A percentile compares a stretch with the other conserved stretches of the same genome.
These are phyloP conservation scores for Alternaria sp. DNA, from an alignment of 2,329 filamentous ascomycete species.

Conservation along the genomic window DNA sequence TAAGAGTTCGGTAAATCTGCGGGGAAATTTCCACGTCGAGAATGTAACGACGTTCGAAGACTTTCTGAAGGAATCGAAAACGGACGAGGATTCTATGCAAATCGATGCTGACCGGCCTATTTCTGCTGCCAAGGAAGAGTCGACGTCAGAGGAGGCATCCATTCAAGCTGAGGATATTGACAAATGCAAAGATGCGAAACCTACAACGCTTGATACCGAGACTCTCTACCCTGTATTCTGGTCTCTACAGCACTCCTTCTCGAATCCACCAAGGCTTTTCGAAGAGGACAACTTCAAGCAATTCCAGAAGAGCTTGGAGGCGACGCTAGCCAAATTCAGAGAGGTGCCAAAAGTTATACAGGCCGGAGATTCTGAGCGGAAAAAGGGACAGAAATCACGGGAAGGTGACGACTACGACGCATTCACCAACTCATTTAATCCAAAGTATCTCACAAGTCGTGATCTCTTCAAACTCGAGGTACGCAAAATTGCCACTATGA, in stretches of 20 bases:
- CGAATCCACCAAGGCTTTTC: constrained; percentile 85
- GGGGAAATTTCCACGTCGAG: constrained; percentile 94
- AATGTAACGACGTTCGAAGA: constrained; percentile 89
- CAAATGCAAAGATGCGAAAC: constrained; percentile 58
- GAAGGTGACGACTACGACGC: constrained; percentile 68
- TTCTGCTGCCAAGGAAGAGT: constrained; percentile 41
- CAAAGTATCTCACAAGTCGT: constrained; percentile 96
- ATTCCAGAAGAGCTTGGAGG: constrained; percentile 70
- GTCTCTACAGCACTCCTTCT: constrained; percentile 91
- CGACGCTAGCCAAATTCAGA: constrained; percentile 78
- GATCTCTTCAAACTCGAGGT: constrained; percentile 96
- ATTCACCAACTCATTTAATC: constrained; percentile 81
- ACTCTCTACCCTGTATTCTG: constrained; percentile 91
- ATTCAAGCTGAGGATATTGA: constrained; percentile 57
- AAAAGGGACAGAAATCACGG: constrained; percentile 66
- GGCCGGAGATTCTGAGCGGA: constrained; percentile 72
- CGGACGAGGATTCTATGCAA: constrained; percentile 68
- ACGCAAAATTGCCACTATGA: constrained; percentile 42
- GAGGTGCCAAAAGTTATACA: constrained; percentile 72
- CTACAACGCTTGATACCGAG: constrained; percentile 67
- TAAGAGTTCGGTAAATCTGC: constrained; percentile 94
- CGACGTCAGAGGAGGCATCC: constrained; percentile 48
- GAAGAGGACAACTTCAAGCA: constrained; percentile 70
- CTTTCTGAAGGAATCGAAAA: constrained; percentile 50
- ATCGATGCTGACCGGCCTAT: constrained; percentile 62